Evolutionary conservation across 306 rosid genomes (phyloP).

Genomic region (Cercis canadensis): DNA sequence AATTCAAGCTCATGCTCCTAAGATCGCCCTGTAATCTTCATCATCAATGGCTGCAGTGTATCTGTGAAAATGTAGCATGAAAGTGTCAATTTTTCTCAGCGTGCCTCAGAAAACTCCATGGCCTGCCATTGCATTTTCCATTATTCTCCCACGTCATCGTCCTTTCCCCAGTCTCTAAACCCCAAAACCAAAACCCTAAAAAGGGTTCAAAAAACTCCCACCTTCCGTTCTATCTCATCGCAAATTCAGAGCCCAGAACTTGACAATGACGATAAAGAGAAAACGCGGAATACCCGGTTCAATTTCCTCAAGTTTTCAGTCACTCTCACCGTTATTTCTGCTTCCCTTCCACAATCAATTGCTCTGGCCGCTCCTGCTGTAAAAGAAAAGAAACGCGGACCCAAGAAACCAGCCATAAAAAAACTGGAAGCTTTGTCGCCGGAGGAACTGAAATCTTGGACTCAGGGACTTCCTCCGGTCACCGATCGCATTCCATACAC

Average conservation of each 20-base stretch:
- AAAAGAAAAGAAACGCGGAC: constrained; percentile 58
- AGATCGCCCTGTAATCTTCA: not conserved
- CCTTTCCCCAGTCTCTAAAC: constrained; percentile 41
- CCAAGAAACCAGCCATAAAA: constrained; percentile 58
- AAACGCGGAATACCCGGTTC: constrained; percentile 38
- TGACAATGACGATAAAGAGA: constrained; percentile 27
- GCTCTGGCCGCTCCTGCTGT: constrained; percentile 52
- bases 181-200: constrained; percentile 39
- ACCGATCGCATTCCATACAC: constrained; percentile 82
- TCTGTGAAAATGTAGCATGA: constrained; percentile 27
- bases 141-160: constrained; percentile 37
- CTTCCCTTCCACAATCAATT: constrained; percentile 57
- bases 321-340: constrained; percentile 77
- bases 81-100: not conserved
- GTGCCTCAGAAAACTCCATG: constrained; percentile 49
- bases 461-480: constrained; percentile 72
- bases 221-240: constrained; percentile 51
- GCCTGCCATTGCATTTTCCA: constrained; percentile 53
- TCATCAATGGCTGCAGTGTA: constrained; percentile 5
- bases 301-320: constrained; percentile 67
- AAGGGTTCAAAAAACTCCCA: constrained; percentile 23
- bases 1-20: constrained; percentile 9
- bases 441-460: constrained; percentile 77
- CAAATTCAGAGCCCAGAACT: constrained; percentile 45
- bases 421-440: constrained; percentile 66